Base-by-base conservation (phyloP, 2,329 filamentous ascomycete species). In the Chrysosporium keratinophilum region DNA sequence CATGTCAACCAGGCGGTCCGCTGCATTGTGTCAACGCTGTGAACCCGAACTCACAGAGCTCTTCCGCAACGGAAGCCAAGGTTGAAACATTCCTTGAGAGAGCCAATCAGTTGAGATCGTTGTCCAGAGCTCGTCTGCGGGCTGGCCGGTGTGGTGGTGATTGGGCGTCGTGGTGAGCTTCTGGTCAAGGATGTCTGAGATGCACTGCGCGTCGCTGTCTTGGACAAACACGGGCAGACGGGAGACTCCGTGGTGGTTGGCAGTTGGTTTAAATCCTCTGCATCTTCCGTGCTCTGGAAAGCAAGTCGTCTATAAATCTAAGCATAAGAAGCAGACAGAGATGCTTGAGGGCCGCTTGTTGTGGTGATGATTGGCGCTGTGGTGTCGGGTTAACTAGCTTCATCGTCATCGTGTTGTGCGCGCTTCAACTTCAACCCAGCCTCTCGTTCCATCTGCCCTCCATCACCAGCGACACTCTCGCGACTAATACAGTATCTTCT, bases 91-190 rank as follows among this genome's bases (percentile, higher is more conserved):
- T 37, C 19, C 5, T 5, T 6, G 23, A 28, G 23, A 28, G 23
- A 28, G 23, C 47, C 47, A 50, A 50, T 50, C 47, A 50, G 20
- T n/a, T 20, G 9, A 28, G 17, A 19, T 48, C 31, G n/a, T 4
- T 33, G 3, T n/a, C 31, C 17, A 6, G 31, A 48, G 45, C 12
- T 11, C 5, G n/a, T 15, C 10, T 50, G 48, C 48, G 43, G 37
- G 5, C n/a, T 7, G 15, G 5, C n/a, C 15, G 11, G 49, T 28
- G 31, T 10, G 39, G 31, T 10, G 39, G 3, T 51, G 49, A 51
- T 51, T 51, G 49, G 49, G 43, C 44, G 49, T 28, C 11, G 23
- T 34, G 31, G 15, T 2, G 28, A 44, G 49, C 40, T 44, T 20
- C 20, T 31, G 12, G 40, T 51, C 40, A 11, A 51, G 40, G 49